Evolutionary conservation across 2,329 filamentous ascomycete genomes (phyloP).

Genomic region (Penicillium sp.): DNA sequence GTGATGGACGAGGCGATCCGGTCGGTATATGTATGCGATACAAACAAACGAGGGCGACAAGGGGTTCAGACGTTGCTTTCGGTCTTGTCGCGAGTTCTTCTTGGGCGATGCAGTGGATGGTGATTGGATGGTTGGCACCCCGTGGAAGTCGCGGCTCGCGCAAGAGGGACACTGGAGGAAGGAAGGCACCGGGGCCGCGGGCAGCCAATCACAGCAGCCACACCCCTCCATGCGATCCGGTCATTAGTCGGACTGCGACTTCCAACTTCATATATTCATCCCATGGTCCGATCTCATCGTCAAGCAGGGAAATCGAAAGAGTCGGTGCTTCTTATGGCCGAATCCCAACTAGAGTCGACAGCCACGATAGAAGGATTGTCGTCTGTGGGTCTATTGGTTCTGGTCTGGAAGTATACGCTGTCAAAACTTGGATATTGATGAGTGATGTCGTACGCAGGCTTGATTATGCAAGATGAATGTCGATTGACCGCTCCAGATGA

Average conservation of each 20-base stretch:
- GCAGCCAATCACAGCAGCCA: conserved; percentile 31
- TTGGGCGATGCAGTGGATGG: background rate
- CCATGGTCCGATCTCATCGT: conserved; percentile 4
- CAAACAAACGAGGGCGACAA: no score
- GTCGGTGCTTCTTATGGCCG: no score
- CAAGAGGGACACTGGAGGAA: conserved; percentile 19
- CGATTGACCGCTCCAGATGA: background rate
- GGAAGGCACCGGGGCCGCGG: conserved; percentile 13
- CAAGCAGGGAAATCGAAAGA: no score
- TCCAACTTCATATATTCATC: background rate
- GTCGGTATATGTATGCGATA: background rate
- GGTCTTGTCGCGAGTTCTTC: no score
- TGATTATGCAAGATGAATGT: background rate
- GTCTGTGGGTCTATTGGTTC: no score
- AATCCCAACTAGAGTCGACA: no score
- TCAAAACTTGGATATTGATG: no score
- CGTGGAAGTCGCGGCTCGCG: background rate
- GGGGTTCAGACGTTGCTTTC: no score
- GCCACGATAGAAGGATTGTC: no score
- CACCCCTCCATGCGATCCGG: conserved; percentile 35
- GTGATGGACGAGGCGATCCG: background rate
- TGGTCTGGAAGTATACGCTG: no score
- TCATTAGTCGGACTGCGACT: conserved; percentile 25
- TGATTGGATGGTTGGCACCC: no score
- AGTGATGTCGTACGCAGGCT: no score